These are phyloP conservation scores for Typha latifolia DNA, from an alignment of 176 grass and related monocot genomes.

Conservation along the genomic window DNA sequence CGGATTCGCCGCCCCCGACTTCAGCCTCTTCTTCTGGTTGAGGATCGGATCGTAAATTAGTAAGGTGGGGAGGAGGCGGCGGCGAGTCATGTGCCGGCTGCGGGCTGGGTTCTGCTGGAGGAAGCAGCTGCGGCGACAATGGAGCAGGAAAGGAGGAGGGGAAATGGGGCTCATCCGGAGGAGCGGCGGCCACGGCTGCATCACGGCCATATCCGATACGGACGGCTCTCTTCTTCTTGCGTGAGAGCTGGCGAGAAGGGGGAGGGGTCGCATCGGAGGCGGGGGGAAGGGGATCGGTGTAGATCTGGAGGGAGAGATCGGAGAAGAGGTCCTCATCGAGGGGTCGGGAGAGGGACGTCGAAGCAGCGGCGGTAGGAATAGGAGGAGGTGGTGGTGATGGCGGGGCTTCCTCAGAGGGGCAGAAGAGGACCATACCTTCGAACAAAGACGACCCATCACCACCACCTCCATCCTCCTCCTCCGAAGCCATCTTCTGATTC, in stretches of 20 bases:
- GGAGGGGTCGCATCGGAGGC: conserved; percentile 6
- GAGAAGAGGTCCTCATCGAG: conserved; percentile 96
- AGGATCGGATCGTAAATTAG: conserved; percentile 18
- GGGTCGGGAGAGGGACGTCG: conserved; percentile 20
- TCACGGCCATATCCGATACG: conserved; percentile 87
- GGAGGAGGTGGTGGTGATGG: neutral
- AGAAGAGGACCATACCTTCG: conserved; percentile 92
- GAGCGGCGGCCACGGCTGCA: neutral
- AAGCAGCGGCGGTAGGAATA: neutral
- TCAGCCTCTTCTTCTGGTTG: conserved; percentile 11
- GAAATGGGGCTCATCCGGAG: conserved; percentile 22
- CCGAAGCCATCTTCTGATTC: conserved; percentile 28
- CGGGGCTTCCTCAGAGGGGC: conserved; percentile 18
- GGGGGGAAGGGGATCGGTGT: conserved; percentile 21
- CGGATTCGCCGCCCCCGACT: neutral
- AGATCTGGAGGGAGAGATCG: conserved; percentile 64
- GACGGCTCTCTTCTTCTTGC: conserved; percentile 91
- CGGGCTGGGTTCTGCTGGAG: neutral
- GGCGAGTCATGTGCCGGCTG: conserved; percentile 14
- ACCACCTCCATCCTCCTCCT: conserved; percentile 25
- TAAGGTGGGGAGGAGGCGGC: neutral
- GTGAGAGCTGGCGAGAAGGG: conserved; percentile 36
- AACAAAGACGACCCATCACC: conserved; percentile 57
- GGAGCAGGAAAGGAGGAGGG: conserved; percentile 22
- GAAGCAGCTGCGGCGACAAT: neutral